Conservation (phyloP, 163 green algal genomes). For the Prototheca stagnorum region DNA sequence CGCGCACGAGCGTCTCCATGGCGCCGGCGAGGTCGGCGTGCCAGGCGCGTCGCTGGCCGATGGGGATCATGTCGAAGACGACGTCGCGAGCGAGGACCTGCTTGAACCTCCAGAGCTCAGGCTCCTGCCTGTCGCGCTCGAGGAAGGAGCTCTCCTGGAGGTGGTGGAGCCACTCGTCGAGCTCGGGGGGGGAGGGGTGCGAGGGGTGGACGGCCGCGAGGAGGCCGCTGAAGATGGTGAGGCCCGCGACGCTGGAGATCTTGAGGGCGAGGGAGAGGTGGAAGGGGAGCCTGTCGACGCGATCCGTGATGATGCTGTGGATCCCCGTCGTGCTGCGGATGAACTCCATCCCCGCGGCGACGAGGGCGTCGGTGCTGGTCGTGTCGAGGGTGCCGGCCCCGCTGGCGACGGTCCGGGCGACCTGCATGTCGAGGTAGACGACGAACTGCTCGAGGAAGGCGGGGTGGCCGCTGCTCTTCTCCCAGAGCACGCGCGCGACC, state of each 20-base stretch:
- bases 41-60: conserved; percentile 38
- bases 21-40: conserved; percentile 44
- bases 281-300: conserved; percentile 49
- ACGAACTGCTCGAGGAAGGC: conserved; percentile 48
- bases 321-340: conserved; percentile 26
- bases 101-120: conserved; percentile 1
- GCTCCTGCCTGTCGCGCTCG: background rate
- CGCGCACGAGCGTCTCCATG: conserved; percentile 29
- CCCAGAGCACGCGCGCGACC: conserved; percentile 35
- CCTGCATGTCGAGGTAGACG: conserved; percentile 7
- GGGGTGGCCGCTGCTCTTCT: conserved; percentile 51
- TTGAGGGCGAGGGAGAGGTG: conserved; percentile 52
- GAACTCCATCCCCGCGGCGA: conserved; percentile 17
- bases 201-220: conserved; percentile 15
- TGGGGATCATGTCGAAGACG: conserved; percentile 55
- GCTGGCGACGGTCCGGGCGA: background rate
- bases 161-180: conserved; percentile 12
- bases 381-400: background rate
- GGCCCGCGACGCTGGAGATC: conserved; percentile 24
- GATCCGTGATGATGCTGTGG: conserved; percentile 47
- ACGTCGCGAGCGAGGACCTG: conserved; percentile 53
- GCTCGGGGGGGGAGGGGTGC: background rate
- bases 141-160: conserved; percentile 17
- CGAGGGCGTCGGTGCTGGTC: conserved; percentile 7
- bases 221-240: conserved; percentile 16